phyloP scores from a whole-genome alignment of 1,284 basidiomycete genomes.

The Phlebopus sp. region DNA sequence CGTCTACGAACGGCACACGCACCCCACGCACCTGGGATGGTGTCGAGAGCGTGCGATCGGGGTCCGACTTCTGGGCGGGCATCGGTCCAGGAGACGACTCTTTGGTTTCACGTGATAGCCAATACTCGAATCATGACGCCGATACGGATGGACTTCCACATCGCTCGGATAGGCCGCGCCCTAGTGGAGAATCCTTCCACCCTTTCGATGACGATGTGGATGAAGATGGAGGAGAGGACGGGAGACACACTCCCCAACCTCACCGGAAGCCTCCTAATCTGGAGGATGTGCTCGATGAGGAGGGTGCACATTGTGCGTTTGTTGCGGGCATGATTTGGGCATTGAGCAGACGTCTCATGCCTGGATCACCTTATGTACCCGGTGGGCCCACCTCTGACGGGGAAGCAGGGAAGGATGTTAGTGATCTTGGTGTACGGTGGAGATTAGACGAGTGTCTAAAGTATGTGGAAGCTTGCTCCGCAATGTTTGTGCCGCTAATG shows the following conservation, averaged over 20 bases:
- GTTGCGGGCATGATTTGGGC: constrained; percentile 80
- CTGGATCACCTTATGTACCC: constrained; percentile 69
- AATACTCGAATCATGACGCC: constrained; percentile 11
- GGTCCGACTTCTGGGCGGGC: constrained; percentile 71
- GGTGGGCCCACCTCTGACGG: constrained; percentile 32
- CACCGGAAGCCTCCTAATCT: constrained; percentile 24
- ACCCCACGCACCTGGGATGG: constrained; percentile 32
- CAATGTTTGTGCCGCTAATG: constrained; percentile 3
- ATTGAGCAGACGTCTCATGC: constrained; percentile 60
- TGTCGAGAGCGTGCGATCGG: constrained; percentile 61
- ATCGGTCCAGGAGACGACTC: constrained; percentile 29
- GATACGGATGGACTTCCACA: background rate
- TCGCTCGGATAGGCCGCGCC: constrained; percentile 24
- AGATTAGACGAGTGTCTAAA: constrained; percentile 72
- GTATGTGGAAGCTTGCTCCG: too few relatives aligned
- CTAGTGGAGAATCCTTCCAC: constrained; percentile 29
- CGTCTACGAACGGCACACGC: constrained; percentile 25
- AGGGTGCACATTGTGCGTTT: constrained; percentile 76
- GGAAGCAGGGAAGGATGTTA: constrained; percentile 44
- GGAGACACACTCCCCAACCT: constrained; percentile 23
- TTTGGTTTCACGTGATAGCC: constrained; percentile 19
- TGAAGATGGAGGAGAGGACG: constrained; percentile 14
- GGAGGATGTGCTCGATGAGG: constrained; percentile 55
- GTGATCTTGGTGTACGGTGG: constrained; percentile 56
- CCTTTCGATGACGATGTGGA: constrained; percentile 31